Evolutionary conservation across 176 grass and related monocot species (phyloP).

Genomic region (Dendrocalamus sinicus): DNA sequence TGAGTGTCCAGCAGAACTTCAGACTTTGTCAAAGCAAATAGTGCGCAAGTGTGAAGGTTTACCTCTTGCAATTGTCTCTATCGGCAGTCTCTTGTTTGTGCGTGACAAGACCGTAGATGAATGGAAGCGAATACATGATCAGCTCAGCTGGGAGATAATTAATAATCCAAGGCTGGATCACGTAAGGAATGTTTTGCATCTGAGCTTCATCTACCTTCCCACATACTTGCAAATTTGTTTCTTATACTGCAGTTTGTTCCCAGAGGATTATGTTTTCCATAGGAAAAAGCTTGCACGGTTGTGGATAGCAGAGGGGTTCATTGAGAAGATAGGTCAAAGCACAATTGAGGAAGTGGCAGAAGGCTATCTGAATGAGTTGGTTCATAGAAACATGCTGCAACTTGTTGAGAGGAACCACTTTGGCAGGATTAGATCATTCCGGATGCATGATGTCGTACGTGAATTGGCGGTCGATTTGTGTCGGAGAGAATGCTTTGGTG

Average conservation of each 20-base stretch:
- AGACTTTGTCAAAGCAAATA: background rate
- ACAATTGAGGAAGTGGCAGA: slow-evolving; percentile 40
- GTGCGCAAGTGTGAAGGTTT: background rate
- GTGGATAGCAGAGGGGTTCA: slow-evolving; percentile 46
- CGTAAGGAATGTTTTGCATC: background rate
- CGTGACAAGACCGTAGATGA: background rate
- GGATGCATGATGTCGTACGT: slow-evolving; percentile 25
- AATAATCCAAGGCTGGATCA: background rate
- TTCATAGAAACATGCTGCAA: slow-evolving; percentile 18
- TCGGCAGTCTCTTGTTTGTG: background rate
- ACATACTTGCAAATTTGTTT: slow-evolving; percentile 3
- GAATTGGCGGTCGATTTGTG: slow-evolving; percentile 15
- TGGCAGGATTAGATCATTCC: background rate
- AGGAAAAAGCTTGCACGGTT: slow-evolving; percentile 1
- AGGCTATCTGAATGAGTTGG: slow-evolving; percentile 21
- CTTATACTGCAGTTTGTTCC: background rate
- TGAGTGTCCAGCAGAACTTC: background rate
- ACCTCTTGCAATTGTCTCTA: background rate
- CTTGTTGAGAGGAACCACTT: background rate
- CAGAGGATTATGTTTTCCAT: background rate
- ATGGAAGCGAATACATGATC: background rate
- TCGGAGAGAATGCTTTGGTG: background rate
- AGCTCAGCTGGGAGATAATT: background rate
- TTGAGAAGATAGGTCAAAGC: background rate
- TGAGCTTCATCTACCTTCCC: slow-evolving; percentile 31